A percentile compares a stretch with the other conserved stretches of the same genome.
phyloP scores from a whole-genome alignment of 805 yeast genomes.

The Yamadazyma scolyti region DNA sequence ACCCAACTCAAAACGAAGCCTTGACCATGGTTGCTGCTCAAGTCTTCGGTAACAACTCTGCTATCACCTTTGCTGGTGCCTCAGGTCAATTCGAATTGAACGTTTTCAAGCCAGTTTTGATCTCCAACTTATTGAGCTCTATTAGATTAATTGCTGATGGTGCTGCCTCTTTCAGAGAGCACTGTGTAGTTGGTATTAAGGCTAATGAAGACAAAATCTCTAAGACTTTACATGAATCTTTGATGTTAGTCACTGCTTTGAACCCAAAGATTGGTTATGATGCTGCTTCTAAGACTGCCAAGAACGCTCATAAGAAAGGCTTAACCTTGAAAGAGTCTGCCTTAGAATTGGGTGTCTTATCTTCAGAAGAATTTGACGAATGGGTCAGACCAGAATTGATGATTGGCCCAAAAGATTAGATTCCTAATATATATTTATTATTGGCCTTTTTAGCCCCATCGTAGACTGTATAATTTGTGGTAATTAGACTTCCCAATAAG shows the following conservation, averaged over 20 bases:
- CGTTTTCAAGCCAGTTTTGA: constrained; percentile 96
- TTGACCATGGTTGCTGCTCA: constrained; percentile 97
- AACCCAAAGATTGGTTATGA: constrained; percentile 99
- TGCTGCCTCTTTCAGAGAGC: constrained; percentile 79
- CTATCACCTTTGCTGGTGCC: constrained; percentile 97
- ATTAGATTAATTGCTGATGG: constrained; percentile 90
- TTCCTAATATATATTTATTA: constrained; percentile 1
- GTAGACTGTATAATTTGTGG: constrained; percentile 28
- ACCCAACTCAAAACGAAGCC: constrained; percentile 99
- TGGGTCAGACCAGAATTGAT: constrained; percentile 98
- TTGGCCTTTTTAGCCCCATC: constrained; percentile 12
- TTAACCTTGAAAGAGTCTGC: constrained; percentile 94
- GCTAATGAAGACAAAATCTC: constrained; percentile 88
- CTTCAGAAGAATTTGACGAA: constrained; percentile 83
- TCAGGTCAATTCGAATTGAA: constrained; percentile 98
- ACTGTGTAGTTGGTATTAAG: constrained; percentile 91
- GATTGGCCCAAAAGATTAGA: constrained; percentile 87
- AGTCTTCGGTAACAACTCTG: constrained; percentile 94
- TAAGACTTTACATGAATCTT: constrained; percentile 86
- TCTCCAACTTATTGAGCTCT: constrained; percentile 83
- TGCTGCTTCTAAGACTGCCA: constrained; percentile 94
- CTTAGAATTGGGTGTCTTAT: constrained; percentile 80
- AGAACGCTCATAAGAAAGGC: constrained; percentile 98
- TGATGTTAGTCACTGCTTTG: constrained; percentile 97
- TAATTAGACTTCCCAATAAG: too few species aligned